Percentiles rank a stretch among this genome's conserved stretches.
These are phyloP conservation scores for Colletotrichum acutatum DNA, from an alignment of 2,329 filamentous ascomycete genomes.

Conservation along the genomic window DNA sequence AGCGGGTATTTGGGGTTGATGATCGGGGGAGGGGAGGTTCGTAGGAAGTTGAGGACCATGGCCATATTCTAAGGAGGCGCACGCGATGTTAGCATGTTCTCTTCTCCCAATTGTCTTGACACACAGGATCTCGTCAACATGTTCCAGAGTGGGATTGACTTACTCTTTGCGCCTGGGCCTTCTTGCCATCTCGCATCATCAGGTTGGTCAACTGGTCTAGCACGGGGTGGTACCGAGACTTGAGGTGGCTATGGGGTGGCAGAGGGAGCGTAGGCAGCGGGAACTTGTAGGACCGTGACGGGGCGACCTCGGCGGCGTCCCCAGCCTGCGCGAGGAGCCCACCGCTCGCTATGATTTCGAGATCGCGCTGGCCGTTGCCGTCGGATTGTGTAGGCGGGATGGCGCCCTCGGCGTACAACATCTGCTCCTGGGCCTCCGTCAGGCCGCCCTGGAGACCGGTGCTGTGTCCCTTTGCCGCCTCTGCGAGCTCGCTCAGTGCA, in stretches of 20 bases:
- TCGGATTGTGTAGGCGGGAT: conserved; percentile 47
- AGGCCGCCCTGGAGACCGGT: conserved; percentile 45
- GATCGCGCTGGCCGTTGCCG: conserved; percentile 38
- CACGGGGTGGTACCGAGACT: conserved; percentile 86
- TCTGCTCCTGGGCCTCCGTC: conserved; percentile 55
- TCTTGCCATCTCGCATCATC: conserved; percentile 91
- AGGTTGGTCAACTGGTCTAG: conserved; percentile 89
- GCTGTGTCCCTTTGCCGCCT: conserved; percentile 1
- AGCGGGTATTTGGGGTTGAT: conserved; percentile 77
- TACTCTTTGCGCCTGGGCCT: conserved; percentile 90
- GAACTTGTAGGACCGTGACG: conserved; percentile 76
- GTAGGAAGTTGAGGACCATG: conserved; percentile 83
- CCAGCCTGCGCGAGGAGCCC: conserved; percentile 41
- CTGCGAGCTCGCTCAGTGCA: conserved; percentile 24
- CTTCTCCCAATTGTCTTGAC: neutral
- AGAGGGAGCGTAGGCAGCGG: conserved; percentile 75
- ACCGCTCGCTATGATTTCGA: conserved; percentile 47
- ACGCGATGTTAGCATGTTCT: conserved; percentile 14
- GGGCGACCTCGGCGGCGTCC: conserved; percentile 36
- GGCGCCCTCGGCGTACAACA: conserved; percentile 54
- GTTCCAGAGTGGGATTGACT: conserved; percentile 41
- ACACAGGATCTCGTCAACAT: neutral
- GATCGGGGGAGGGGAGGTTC: conserved; percentile 83
- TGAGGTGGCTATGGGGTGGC: conserved; percentile 71
- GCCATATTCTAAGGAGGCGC: conserved; percentile 76